Evolutionary conservation across 768 basidiomycete species (phyloP).

Genomic region (Trametes cubensis): DNA sequence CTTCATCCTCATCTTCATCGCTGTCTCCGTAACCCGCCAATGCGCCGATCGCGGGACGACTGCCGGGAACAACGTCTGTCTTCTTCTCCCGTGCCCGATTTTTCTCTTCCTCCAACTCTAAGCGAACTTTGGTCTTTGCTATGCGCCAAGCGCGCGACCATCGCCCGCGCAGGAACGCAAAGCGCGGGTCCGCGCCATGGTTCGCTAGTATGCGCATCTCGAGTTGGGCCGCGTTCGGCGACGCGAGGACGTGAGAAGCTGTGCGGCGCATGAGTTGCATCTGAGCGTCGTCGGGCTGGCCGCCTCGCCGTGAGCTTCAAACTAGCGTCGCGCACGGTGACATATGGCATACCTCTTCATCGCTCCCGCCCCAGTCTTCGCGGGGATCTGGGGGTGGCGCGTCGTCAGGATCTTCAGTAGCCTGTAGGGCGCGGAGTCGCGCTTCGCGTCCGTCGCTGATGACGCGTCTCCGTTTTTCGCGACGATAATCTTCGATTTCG

Average conservation of each 20-base stretch:
- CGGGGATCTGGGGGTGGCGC: constrained; percentile 29
- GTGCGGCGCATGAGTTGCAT: constrained; percentile 75
- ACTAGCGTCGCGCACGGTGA: neutral
- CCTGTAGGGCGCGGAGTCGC: constrained; percentile 59
- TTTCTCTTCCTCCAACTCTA: constrained; percentile 28
- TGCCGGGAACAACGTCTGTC: constrained; percentile 30
- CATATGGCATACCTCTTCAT: constrained; percentile 61
- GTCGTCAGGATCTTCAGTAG: constrained; percentile 45
- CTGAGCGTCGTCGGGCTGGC: constrained; percentile 62
- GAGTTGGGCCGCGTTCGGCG: constrained; percentile 78
- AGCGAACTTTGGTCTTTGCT: constrained; percentile 50
- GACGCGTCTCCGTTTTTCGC: constrained; percentile 66
- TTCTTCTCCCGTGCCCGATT: constrained; percentile 27
- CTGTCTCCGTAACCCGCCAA: constrained; percentile 57
- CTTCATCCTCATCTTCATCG: constrained; percentile 32
- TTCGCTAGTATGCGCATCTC: constrained; percentile 91
- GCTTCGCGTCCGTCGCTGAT: constrained; percentile 64
- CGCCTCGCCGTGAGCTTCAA: neutral
- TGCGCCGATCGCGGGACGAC: constrained; percentile 54
- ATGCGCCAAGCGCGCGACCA: constrained; percentile 69
- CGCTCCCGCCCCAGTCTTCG: constrained; percentile 67
- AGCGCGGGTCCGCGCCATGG: constrained; percentile 74
- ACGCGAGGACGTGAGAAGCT: constrained; percentile 63
- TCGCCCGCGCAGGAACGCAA: constrained; percentile 79
- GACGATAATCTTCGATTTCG: constrained; percentile 66